These are phyloP conservation scores for Cichorium intybus DNA, from an alignment of 140 eudicot genomes.

Conservation along the genomic window DNA sequence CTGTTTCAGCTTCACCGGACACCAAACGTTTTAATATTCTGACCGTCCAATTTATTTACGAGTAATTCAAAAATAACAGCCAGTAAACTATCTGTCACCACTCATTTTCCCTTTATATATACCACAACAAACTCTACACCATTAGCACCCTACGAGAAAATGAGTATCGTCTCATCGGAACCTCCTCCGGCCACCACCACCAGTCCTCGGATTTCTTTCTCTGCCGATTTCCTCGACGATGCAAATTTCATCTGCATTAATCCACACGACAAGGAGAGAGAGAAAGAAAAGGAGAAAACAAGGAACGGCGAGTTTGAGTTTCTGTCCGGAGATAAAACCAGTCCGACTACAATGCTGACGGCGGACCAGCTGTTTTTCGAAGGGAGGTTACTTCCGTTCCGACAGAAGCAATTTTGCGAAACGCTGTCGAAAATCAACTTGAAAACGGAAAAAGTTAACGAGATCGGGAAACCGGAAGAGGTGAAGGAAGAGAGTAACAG, in stretches of 20 bases:
- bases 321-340: slow-evolving; percentile 34
- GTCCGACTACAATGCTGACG: slow-evolving; percentile 42
- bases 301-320: slow-evolving; percentile 68
- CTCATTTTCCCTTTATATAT: slow-evolving; percentile 30
- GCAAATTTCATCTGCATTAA: slow-evolving; percentile 58
- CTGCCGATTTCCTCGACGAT: slow-evolving; percentile 70
- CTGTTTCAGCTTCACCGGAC: slow-evolving; percentile 68
- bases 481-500: slow-evolving; percentile 36
- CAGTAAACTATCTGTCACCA: slow-evolving; percentile 28
- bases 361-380: slow-evolving; percentile 84
- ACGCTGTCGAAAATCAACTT: slow-evolving; percentile 54
- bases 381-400: slow-evolving; percentile 74
- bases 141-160: slow-evolving; percentile 30
- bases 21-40: slow-evolving; percentile 46
- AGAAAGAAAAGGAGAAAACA: not conserved
- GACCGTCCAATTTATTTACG: slow-evolving; percentile 16
- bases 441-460: slow-evolving; percentile 33
- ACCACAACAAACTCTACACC: slow-evolving; percentile 26
- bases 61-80: slow-evolving; percentile 20
- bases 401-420: slow-evolving; percentile 73
- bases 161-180: slow-evolving; percentile 39
- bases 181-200: slow-evolving; percentile 34
- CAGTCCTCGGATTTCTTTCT: slow-evolving; percentile 83
- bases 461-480: slow-evolving; percentile 10
- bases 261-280: slow-evolving; percentile 40